Conservation (phyloP, 1,284 basidiomycete genomes). For the Fomitopsis pinicola region DNA sequence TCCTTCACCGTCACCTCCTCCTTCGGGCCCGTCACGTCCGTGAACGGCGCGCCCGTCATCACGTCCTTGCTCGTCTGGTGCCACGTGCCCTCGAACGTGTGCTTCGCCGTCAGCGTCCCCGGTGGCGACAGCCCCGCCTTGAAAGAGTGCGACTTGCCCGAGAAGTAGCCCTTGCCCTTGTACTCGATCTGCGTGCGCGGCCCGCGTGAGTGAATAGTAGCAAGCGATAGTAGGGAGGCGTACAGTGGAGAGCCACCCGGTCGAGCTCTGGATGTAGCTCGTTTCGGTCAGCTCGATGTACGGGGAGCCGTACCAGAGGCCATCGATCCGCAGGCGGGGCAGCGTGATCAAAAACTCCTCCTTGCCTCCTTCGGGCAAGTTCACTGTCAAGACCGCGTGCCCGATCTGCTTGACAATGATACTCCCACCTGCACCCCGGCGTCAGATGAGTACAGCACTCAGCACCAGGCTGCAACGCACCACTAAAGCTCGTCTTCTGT, state of each 20-base stretch:
- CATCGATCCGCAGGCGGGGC: slow-evolving; percentile 57
- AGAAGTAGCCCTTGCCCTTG: slow-evolving; percentile 94
- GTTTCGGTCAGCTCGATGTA: slow-evolving; percentile 89
- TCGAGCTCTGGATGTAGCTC: slow-evolving; percentile 80
- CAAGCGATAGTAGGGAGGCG: background rate
- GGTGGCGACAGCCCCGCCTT: slow-evolving; percentile 70
- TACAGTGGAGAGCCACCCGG: slow-evolving; percentile 66
- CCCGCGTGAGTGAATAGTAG: background rate
- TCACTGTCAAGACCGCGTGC: slow-evolving; percentile 81
- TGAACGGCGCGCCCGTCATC: slow-evolving; percentile 48
- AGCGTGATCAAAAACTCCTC: slow-evolving; percentile 91
- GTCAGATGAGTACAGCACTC: background rate
- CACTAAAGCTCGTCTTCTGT: slow-evolving; percentile 93
- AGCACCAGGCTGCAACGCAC: slow-evolving; percentile 35
- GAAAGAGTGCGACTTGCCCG: slow-evolving; percentile 90
- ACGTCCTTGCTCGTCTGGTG: slow-evolving; percentile 62
- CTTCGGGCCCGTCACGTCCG: slow-evolving; percentile 61
- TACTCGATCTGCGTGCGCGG: slow-evolving; percentile 66
- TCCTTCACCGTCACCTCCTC: slow-evolving; percentile 70
- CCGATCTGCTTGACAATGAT: slow-evolving; percentile 95
- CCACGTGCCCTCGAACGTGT: slow-evolving; percentile 88
- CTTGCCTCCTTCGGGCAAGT: slow-evolving; percentile 49
- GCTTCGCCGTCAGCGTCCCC: slow-evolving; percentile 34
- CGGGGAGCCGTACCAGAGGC: slow-evolving; percentile 61
- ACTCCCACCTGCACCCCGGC: slow-evolving; percentile 43